These are phyloP conservation scores for Ochromonas danica DNA, from an alignment of 108 stramenopile species.

Conservation along the genomic window DNA sequence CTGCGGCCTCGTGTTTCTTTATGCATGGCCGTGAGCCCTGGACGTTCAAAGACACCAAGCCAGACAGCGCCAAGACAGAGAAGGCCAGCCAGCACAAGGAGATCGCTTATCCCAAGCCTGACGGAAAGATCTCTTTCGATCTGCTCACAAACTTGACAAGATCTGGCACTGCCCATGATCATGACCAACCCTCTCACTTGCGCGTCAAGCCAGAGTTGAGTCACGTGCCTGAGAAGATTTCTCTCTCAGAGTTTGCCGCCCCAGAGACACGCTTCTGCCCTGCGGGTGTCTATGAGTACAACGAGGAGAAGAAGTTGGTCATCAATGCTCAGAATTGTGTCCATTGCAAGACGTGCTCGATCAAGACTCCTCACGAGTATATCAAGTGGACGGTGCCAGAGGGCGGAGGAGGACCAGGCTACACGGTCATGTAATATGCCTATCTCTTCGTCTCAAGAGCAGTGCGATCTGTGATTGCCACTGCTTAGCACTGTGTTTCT, in stretches of 20 bases:
- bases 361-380: conserved; percentile 97
- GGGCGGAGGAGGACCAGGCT: conserved; percentile 95
- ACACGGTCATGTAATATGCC: conserved; percentile 94
- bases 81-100: conserved; percentile 61
- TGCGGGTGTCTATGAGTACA: conserved; percentile 88
- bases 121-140: conserved; percentile 91
- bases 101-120: conserved; percentile 86
- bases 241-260: conserved; percentile 77
- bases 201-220: conserved; percentile 67
- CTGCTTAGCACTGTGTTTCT: no score
- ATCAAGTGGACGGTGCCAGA: conserved; percentile 99
- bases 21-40: conserved; percentile 89
- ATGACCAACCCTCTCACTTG: conserved; percentile 96
- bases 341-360: conserved; percentile 98
- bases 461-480: no score
- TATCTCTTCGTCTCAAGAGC: no score
- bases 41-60: conserved; percentile 68
- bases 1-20: conserved; percentile 82
- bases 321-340: conserved; percentile 98
- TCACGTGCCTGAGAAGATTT: conserved; percentile 42
- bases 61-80: conserved; percentile 64
- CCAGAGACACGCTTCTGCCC: conserved; percentile 98
- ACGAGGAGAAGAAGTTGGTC: conserved; percentile 71
- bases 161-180: conserved; percentile 89
- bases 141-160: conserved; percentile 90